These are phyloP conservation scores for Teratosphaeria epicoccoides DNA, from an alignment of 2,329 filamentous ascomycete species.

Conservation along the genomic window DNA sequence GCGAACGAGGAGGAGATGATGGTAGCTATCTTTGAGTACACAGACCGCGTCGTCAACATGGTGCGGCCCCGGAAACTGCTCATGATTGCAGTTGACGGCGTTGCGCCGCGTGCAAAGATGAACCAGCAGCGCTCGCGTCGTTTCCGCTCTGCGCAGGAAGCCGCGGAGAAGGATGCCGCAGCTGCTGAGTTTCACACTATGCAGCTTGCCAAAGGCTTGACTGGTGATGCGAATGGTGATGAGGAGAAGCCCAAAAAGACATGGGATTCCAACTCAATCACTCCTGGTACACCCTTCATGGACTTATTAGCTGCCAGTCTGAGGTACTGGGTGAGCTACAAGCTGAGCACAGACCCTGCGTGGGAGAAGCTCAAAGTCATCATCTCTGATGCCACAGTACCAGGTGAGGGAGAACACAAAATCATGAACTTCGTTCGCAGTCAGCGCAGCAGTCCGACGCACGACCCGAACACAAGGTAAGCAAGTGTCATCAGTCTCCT, in stretches of 20 bases:
- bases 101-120: conserved; percentile 97
- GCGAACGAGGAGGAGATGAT: conserved; percentile 99
- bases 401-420: conserved; percentile 97
- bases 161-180: conserved; percentile 84
- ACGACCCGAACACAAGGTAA: conserved; percentile 73
- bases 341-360: conserved; percentile 88
- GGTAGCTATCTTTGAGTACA: conserved; percentile 95
- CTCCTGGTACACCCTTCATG: conserved; percentile 97
- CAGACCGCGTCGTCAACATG: conserved; percentile 98
- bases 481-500: neutral
- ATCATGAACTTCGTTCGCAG: conserved; percentile 98
- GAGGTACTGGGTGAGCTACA: conserved; percentile 95
- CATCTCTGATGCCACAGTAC: conserved; percentile 95
- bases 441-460: conserved; percentile 77
- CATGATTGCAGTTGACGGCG: conserved; percentile 97
- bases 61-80: conserved; percentile 88
- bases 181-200: conserved; percentile 80
- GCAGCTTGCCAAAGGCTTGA: conserved; percentile 54
- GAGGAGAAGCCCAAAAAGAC: conserved; percentile 66
- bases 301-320: conserved; percentile 81
- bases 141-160: conserved; percentile 89
- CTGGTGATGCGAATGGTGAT: conserved; percentile 12
- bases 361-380: conserved; percentile 97
- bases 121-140: conserved; percentile 95
- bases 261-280: conserved; percentile 83